phyloP scores from a whole-genome alignment of 176 grass and related monocot genomes.

The Aegilops tauschii region DNA sequence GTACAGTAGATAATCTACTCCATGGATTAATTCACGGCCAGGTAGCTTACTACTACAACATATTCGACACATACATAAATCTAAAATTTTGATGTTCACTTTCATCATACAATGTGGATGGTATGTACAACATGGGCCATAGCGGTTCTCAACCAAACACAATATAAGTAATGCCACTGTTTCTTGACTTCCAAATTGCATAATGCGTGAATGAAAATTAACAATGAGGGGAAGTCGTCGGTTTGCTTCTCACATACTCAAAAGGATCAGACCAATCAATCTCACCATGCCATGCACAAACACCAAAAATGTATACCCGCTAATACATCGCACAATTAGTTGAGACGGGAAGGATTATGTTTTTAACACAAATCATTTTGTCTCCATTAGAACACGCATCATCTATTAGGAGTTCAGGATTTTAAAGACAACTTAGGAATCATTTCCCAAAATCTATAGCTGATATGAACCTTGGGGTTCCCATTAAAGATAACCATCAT shows the following conservation, averaged over 20 bases:
- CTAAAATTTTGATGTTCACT: neutral
- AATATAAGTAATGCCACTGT: neutral
- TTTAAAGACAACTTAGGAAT: neutral
- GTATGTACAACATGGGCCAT: conserved; percentile 7
- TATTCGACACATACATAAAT: neutral
- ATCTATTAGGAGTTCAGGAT: neutral
- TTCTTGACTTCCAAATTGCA: neutral
- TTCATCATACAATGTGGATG: conserved; percentile 8
- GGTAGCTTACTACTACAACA: neutral
- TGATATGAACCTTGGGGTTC: no score
- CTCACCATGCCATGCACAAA: neutral
- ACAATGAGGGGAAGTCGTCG: neutral
- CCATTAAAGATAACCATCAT: no score
- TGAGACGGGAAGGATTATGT: neutral
- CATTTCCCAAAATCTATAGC: neutral
- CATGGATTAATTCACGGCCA: neutral
- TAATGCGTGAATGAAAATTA: neutral
- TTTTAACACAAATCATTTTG: neutral
- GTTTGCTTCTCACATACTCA: neutral
- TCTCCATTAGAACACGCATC: neutral
- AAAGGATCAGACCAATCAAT: neutral
- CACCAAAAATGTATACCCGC: neutral
- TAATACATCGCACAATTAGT: neutral
- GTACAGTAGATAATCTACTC: neutral
- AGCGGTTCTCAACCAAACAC: neutral